Conservation (phyloP, 2,329 filamentous ascomycete species). For the Claviceps pusilla region DNA sequence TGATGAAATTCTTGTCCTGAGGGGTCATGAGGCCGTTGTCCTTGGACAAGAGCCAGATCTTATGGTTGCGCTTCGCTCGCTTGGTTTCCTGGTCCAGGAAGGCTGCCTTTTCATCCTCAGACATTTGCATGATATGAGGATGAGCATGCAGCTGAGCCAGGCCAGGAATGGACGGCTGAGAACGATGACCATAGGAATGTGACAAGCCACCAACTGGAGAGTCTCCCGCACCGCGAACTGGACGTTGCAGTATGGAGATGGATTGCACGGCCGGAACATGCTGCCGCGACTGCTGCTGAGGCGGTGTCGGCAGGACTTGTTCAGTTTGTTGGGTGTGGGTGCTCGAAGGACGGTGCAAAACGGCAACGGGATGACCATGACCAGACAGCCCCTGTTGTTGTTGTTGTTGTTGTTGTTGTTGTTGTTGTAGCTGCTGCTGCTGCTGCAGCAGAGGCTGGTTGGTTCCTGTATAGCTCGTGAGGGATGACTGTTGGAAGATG, state of each 20-base stretch:
- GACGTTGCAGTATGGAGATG: conserved; percentile 67
- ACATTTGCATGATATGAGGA: conserved; percentile 48
- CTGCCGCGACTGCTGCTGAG: conserved; percentile 15
- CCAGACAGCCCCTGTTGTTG: conserved; percentile 17
- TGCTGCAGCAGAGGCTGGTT: conserved; percentile 9
- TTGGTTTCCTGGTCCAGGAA: conserved; percentile 86
- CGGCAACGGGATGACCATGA: conserved; percentile 37
- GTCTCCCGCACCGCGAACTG: conserved; percentile 46
- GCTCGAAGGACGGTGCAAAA: conserved; percentile 38
- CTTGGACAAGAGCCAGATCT: conserved; percentile 84
- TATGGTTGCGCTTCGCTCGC: conserved; percentile 92
- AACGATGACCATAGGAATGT: conserved; percentile 27
- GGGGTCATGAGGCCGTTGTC: conserved; percentile 98
- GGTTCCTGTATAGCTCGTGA: conserved; percentile 11
- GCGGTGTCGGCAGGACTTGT: conserved; percentile 14
- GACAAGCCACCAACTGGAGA: conserved; percentile 20
- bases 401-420: conserved; percentile 15
- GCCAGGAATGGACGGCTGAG: conserved; percentile 34
- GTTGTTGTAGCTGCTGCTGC: conserved; percentile 19
- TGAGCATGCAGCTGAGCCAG: conserved; percentile 21
- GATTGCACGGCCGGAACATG: conserved; percentile 36
- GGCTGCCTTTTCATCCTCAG: conserved; percentile 68
- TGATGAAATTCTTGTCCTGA: conserved; percentile 99
- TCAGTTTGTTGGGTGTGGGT: conserved; percentile 16
- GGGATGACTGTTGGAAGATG: conserved; percentile 13